Evolutionary conservation across 2,329 filamentous ascomycete genomes (phyloP).

Genomic region (Colletotrichum tropicale): DNA sequence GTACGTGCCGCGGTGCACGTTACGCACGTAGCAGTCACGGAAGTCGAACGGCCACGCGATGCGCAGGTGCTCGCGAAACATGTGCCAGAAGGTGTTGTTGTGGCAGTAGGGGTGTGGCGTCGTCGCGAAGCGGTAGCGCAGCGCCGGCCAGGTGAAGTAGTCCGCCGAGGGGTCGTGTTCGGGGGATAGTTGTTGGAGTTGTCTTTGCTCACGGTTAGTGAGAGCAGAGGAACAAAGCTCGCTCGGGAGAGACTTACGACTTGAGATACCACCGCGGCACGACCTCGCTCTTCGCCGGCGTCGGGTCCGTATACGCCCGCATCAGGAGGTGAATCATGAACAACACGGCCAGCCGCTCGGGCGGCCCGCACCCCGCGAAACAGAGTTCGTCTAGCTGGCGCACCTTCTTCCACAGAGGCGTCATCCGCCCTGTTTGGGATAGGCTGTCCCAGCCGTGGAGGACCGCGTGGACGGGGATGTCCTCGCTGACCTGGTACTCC

Average conservation of each 20-base stretch:
- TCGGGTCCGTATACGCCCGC: conserved; percentile 29
- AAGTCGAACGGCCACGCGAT: conserved; percentile 28
- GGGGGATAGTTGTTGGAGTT: background rate
- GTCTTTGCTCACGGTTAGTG: background rate
- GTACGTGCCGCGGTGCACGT: conserved; percentile 25
- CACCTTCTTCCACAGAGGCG: conserved; percentile 28
- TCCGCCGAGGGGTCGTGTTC: background rate
- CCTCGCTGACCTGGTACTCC: conserved; percentile 27
- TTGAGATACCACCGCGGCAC: conserved; percentile 2
- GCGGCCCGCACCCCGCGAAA: conserved; percentile 20
- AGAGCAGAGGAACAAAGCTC: no score
- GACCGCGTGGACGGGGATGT: conserved; percentile 28
- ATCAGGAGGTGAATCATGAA: conserved; percentile 28
- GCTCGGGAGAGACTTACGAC: background rate
- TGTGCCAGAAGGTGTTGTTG: conserved; percentile 35
- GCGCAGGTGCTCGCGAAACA: conserved; percentile 24
- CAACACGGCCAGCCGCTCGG: conserved; percentile 27
- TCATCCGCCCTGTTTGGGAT: conserved; percentile 26
- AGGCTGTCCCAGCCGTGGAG: conserved; percentile 32
- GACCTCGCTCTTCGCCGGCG: background rate
- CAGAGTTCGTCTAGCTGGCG: conserved; percentile 27
- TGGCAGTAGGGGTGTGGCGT: conserved; percentile 31
- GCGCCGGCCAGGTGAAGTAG: conserved; percentile 24
- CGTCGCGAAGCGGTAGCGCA: conserved; percentile 32
- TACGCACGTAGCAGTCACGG: conserved; percentile 28